Evolutionary conservation across 768 basidiomycete species (phyloP), one percentile per base, ranked within the genome.

Genomic region (Pleurotus giganteus): DNA sequence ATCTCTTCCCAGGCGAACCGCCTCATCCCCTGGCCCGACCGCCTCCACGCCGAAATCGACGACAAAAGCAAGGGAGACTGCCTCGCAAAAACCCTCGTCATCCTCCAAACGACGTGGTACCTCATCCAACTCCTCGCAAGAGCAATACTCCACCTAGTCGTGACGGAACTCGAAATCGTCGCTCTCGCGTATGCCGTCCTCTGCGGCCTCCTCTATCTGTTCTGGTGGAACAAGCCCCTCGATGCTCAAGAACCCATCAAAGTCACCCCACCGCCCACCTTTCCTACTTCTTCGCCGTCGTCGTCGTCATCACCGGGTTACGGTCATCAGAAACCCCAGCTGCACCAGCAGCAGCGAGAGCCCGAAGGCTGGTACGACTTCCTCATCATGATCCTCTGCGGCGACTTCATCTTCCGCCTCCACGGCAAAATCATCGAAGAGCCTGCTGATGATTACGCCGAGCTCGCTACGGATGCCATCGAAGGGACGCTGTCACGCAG

Each of bases 221-320:
- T 69, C 21, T 74, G 72, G 71, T 69, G 66, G 71, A 43, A 65
- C 37, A 74, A 74, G 53, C 72, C 72, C 1, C 57, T 66, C 24
- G 57, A 64, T 54, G 57, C 67, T 12, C 21, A 26, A 13, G 47
- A 52, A 39, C 63, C 63, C 17, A 28, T 58, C 27, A 31, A 44
- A 2, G 19, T 59, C n/a, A 11, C 21, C 44, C 17, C 26, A 27
- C 44, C 44, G n/a, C 39, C 39, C 39, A 41, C 12, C 7, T 7
- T n/a, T 41, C 7, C 39, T n/a, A 7, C 19, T 13, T 19, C 15
- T n/a, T n/a, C n/a, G n/a, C n/a, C n/a, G n/a, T n/a, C n/a, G n/a
- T n/a, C n/a, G n/a, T n/a, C n/a, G n/a, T n/a, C n/a, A n/a, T n/a
- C n/a, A n/a, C n/a, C n/a, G n/a, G n/a, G n/a, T n/a, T n/a, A n/a